Base-by-base conservation (phyloP, 139 green algal species). In the Micractinium conductrix region DNA sequence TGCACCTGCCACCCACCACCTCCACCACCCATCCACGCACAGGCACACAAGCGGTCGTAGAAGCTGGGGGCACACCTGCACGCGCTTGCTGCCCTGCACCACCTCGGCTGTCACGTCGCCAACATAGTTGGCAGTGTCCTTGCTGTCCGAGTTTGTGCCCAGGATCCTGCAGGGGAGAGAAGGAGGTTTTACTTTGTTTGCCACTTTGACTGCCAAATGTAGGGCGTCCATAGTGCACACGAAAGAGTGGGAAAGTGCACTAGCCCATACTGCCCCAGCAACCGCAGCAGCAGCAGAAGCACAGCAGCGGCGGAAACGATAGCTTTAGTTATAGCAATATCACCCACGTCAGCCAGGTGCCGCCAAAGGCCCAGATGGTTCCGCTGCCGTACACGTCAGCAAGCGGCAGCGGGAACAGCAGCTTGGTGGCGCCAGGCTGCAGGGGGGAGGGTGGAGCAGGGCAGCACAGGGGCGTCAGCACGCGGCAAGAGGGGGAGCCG, bases 331-430 rank as follows among this genome's bases (percentile, higher is more conserved):
- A n/a, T n/a, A n/a, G n/a, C n/a, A n/a, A 38, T 17, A 24, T 8
- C 9, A 5, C 76, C 58, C 55, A 82, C 76, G 76, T 82, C 9
- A 82, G 76, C 76, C 76, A 82, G 37, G 76, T 58, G 53, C 76
- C 76, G 28, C 76, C 76, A 73, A 73, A 82, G 58, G 76, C 76
- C 76, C 76, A 82, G 53, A 30, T 38, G 16, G 44, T 42, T 37
- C 76, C 76, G 12, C 43, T 71, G 38, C 76, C 76, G 22, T 82
- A 82, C 19, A 73, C 42, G 17, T 53, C 24, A 30, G 76, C 62
- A 38, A 82, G 63, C 6, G 38, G 50, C 24, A 42, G 17, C 2
- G 76, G 76, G 76, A 55, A 82, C 26, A 38, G 28, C 28, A 82
- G 76, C 33, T 30, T 71, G 26, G 76, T 82, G 26, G 40, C n/a